Evolutionary conservation across 1,284 basidiomycete species (phyloP).

Genomic region (Cerioporus squamosus): DNA sequence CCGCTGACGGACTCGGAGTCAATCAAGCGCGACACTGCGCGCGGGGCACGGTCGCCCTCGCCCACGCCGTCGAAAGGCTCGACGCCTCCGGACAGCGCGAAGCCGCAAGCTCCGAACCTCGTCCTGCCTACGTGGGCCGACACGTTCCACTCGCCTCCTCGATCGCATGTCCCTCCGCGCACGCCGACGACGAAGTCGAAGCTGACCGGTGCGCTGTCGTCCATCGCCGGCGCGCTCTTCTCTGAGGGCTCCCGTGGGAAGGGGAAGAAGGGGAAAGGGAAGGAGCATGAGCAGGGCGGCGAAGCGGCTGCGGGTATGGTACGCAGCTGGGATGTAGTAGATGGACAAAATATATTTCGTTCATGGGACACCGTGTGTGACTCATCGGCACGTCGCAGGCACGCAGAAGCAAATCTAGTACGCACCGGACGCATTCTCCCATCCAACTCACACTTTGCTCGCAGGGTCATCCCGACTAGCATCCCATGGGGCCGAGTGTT

Average conservation of each 20-base stretch:
- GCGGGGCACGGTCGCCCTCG: slow-evolving; percentile 40
- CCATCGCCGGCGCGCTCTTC: slow-evolving; percentile 65
- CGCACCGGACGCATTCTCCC: no score
- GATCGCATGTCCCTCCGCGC: slow-evolving; percentile 64
- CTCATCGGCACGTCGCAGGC: no score
- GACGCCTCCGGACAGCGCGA: slow-evolving; percentile 24
- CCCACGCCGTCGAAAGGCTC: slow-evolving; percentile 50
- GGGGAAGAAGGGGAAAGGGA: slow-evolving; percentile 31
- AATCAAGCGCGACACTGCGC: slow-evolving; percentile 41
- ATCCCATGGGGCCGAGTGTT: no score
- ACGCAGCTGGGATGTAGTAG: no score
- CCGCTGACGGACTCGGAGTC: slow-evolving; percentile 50
- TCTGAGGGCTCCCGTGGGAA: slow-evolving; percentile 31
- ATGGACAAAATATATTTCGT: no score
- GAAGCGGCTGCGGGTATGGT: no score
- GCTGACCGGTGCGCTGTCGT: slow-evolving; percentile 57
- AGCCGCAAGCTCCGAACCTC: slow-evolving; percentile 65
- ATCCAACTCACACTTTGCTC: no score
- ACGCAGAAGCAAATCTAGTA: no score
- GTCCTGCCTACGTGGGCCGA: slow-evolving; percentile 90
- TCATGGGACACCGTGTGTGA: no score
- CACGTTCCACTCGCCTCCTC: slow-evolving; percentile 81
- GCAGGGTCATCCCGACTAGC: no score
- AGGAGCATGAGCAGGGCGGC: slow-evolving; percentile 34
- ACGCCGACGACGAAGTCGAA: slow-evolving; percentile 35